Evolutionary conservation across 495 filamentous ascomycete species (phyloP), one percentile per base, ranked within the genome.

Genomic region (Rhizodiscina lignyota): DNA sequence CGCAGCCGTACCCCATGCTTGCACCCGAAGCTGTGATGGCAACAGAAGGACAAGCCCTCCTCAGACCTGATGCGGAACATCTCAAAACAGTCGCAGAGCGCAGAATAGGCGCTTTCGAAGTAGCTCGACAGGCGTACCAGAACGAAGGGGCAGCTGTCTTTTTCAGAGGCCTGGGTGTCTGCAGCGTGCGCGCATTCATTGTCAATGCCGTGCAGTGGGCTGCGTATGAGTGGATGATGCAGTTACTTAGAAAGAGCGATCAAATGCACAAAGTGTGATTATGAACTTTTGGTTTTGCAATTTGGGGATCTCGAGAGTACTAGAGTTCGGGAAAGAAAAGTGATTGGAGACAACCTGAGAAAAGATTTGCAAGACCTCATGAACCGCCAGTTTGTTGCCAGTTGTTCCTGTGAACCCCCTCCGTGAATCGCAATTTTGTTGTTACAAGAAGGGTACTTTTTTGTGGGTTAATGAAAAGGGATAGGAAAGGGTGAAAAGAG

Each of bases 181-280:
- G 85, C 53, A 86, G 78, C 53, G 54, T 72, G 2, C 59, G 85
- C 43, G 85, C 85, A 4, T 94, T 93, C 48, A 56, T 93, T 27
- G 85, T 92, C 35, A 87, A 92, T 60, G 68, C 72, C 0, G 65
- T 64, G 20, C 70, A 94, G 63, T 94, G 82, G 82, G 76, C 74
- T 3, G 70, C 82, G 20, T 92, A 89, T 56, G 82, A 89, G 59
- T 81, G 76, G 74, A 63, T 80, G 45, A 82, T 89, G 73, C 17
- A 23, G 33, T 10, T 6, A 32, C 17, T 8, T 8, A 27, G 30
- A 18, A 18, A 32, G 30, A 18, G 30, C 16, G 30, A 18, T 8
- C 18, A 18, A 5, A 18, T 32, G 6, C 8, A 18, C 11, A 32
- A 32, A 18, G 30, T 32, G 8, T 10, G 30, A 32, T n/a, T n/a